Conservation (phyloP, 2,329 filamentous ascomycete species). For the Rosellinia necatrix region DNA sequence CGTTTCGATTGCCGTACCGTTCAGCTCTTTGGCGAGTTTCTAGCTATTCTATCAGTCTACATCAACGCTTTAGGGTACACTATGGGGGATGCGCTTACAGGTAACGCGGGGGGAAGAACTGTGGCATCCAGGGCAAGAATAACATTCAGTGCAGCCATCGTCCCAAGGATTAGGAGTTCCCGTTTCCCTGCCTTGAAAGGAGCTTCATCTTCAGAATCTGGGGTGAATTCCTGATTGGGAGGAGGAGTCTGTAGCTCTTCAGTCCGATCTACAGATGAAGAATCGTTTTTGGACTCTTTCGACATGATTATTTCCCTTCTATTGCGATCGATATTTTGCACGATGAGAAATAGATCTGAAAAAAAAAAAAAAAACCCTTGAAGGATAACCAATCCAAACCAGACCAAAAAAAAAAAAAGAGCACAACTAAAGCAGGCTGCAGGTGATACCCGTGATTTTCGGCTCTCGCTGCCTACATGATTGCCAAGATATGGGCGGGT, state of each 20-base stretch:
- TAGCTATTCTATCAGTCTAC: conserved; percentile 6
- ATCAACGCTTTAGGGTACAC: not conserved
- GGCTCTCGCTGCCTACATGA: not conserved
- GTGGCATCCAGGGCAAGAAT: conserved; percentile 19
- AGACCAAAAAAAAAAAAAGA: too few relatives aligned
- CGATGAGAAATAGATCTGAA: too few relatives aligned
- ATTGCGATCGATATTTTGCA: not conserved
- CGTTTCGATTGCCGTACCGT: conserved; percentile 18
- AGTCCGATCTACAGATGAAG: not conserved
- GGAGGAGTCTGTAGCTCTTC: not conserved
- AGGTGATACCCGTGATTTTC: not conserved
- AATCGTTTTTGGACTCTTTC: not conserved
- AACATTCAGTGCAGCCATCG: conserved; percentile 17
- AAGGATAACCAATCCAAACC: too few relatives aligned
- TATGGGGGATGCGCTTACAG: conserved; percentile 1
- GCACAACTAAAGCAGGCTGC: not conserved
- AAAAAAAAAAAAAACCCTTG: too few relatives aligned
- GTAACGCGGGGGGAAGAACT: conserved; percentile 11
- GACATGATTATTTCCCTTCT: not conserved
- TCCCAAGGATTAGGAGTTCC: conserved; percentile 13
- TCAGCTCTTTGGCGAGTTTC: conserved; percentile 11
- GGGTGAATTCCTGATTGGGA: not conserved
- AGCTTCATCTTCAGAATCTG: not conserved
- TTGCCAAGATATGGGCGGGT: not conserved
- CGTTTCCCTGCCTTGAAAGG: conserved; percentile 12